A percentile compares a stretch with the other conserved stretches of the same genome.
Evolutionary conservation across 2,329 filamentous ascomycete genomes (phyloP).

Genomic region (Colletotrichum nymphaeae): DNA sequence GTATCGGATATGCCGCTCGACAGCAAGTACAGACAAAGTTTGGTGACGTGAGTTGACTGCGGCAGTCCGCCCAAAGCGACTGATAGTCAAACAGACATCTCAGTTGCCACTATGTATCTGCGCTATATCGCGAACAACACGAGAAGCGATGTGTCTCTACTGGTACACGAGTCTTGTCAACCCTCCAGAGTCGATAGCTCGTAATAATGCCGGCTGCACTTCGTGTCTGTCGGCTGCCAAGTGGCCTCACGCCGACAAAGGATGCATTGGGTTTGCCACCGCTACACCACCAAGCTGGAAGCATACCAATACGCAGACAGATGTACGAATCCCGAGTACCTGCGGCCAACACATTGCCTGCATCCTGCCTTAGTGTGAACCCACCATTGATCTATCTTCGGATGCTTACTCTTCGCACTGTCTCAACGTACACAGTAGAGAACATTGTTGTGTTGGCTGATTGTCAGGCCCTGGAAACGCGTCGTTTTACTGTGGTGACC

Average conservation of each 20-base stretch:
- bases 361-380: background rate
- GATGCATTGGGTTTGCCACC: conserved; percentile 5
- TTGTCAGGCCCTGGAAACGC: background rate
- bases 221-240: background rate
- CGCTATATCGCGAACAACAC: background rate
- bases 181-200: background rate
- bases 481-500: background rate
- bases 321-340: background rate
- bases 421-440: background rate
- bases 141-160: background rate
- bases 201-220: background rate
- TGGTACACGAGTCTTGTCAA: background rate
- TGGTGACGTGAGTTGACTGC: background rate
- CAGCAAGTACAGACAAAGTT: background rate
- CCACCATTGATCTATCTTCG: background rate
- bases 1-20: background rate
- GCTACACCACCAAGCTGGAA: background rate
- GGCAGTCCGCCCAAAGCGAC: background rate
- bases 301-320: background rate
- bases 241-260: background rate
- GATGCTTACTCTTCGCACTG: background rate
- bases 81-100: background rate
- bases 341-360: too few species aligned
- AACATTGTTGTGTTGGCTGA: background rate
- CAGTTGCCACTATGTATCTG: background rate